A percentile compares a stretch with the other conserved stretches of the same genome.
phyloP scores from a whole-genome alignment of 208 protist species.

The Crithidia bombi region DNA sequence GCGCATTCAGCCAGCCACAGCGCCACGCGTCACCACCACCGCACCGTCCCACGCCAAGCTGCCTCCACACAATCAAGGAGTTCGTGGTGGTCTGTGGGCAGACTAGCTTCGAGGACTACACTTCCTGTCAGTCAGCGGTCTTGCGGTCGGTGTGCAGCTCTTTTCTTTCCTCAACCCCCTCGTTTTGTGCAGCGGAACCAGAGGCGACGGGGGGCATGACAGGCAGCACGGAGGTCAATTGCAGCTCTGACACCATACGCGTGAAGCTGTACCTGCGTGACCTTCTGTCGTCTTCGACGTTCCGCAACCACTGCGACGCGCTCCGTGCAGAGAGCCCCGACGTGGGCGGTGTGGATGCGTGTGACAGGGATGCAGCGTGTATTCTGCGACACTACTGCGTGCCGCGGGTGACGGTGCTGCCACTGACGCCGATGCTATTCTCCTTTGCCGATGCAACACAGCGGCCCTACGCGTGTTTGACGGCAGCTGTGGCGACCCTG shows the following conservation, averaged over 20 bases:
- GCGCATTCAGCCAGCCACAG: background rate
- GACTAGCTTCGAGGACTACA: conserved; percentile 32
- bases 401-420: conserved; percentile 40
- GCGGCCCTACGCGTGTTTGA: conserved; percentile 38
- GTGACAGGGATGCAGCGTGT: background rate
- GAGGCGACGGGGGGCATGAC: too few relatives aligned
- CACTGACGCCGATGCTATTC: conserved; percentile 47
- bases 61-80: conserved; percentile 27
- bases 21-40: background rate
- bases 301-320: background rate
- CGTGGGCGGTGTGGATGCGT: background rate
- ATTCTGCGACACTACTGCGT: conserved; percentile 21
- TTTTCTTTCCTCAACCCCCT: background rate
- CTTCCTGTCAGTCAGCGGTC: conserved; percentile 20
- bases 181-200: too few relatives aligned
- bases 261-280: conserved; percentile 8
- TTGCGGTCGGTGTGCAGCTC: conserved; percentile 24
- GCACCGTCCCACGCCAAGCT: background rate
- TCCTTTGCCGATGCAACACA: conserved; percentile 38
- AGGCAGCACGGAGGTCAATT: too few relatives aligned
- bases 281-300: background rate
- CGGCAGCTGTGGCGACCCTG: conserved; percentile 4
- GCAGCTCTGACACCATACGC: background rate
- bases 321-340: background rate
- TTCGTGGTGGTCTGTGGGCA: conserved; percentile 46